phyloP scores from a whole-genome alignment of 148 eudicot species.

The Fagopyrum tataricum region DNA sequence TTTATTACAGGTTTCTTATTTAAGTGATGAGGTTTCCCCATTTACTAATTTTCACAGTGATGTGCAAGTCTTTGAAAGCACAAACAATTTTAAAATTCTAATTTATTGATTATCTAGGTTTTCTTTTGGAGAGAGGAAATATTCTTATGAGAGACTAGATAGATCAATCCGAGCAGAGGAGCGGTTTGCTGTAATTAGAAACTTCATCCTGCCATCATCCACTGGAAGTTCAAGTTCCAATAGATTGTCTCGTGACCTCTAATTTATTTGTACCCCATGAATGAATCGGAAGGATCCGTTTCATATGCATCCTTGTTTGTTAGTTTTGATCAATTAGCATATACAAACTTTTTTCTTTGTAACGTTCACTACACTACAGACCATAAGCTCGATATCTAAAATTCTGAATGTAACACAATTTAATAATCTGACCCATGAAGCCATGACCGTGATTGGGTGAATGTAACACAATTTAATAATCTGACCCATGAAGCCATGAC shows the following conservation, averaged over 20 bases:
- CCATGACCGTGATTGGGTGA: too few species aligned
- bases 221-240: conserved; percentile 29
- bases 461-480: too few species aligned
- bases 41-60: neutral
- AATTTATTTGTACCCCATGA: neutral
- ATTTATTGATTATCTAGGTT: conserved; percentile 42
- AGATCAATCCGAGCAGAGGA: conserved; percentile 96
- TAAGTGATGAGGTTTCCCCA: neutral
- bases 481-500: too few species aligned
- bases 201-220: conserved; percentile 47
- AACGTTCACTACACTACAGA: too few species aligned
- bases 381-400: too few species aligned
- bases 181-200: conserved; percentile 94
- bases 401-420: too few species aligned
- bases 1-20: conserved; percentile 59
- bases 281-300: neutral
- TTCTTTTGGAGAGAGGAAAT: conserved; percentile 70
- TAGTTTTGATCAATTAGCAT: neutral
- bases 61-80: neutral
- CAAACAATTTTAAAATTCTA: neutral
- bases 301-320: neutral
- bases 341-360: neutral
- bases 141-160: conserved; percentile 93
- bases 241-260: too few species aligned
- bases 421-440: too few species aligned